These are phyloP conservation scores for Malassezia arunalokei DNA, from an alignment of 1,284 basidiomycete species.

Conservation along the genomic window DNA sequence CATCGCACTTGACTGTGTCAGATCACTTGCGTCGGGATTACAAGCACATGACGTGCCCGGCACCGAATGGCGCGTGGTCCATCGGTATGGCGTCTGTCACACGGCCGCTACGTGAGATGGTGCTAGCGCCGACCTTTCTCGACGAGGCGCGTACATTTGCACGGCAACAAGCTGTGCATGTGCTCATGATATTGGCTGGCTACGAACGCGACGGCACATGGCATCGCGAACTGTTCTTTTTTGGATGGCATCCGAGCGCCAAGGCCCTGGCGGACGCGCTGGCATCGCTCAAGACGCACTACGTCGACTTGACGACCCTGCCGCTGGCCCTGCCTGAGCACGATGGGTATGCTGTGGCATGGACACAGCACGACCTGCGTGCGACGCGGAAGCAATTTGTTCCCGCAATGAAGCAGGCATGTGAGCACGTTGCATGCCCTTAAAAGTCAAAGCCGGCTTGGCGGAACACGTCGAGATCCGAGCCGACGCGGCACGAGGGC, in stretches of 20 bases:
- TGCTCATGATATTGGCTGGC: conserved; percentile 1
- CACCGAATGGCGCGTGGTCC: neutral
- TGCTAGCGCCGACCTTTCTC: neutral
- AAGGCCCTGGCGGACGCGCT: neutral
- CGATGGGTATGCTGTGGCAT: neutral
- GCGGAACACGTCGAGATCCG: conserved; percentile 60
- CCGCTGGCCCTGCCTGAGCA: neutral
- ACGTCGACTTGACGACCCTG: conserved; percentile 7
- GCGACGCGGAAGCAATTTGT: conserved; percentile 16
- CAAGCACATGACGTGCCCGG: conserved; percentile 52
- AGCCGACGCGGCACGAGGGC: conserved; percentile 49
- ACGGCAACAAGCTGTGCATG: neutral
- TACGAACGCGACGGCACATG: neutral
- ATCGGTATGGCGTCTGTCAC: conserved; percentile 6
- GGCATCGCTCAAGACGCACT: neutral
- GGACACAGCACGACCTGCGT: conserved; percentile 6
- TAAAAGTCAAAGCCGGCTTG: conserved; percentile 73
- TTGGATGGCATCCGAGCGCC: neutral
- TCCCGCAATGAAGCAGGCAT: conserved; percentile 2
- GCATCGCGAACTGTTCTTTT: conserved; percentile 7
- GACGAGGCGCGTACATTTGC: neutral
- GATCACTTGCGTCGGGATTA: conserved; percentile 84
- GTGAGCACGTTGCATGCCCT: neutral
- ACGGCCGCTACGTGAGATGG: neutral
- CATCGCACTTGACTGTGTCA: conserved; percentile 57